Conservation (phyloP, 1,284 basidiomycete species). For the Leccinum subrobustum region DNA sequence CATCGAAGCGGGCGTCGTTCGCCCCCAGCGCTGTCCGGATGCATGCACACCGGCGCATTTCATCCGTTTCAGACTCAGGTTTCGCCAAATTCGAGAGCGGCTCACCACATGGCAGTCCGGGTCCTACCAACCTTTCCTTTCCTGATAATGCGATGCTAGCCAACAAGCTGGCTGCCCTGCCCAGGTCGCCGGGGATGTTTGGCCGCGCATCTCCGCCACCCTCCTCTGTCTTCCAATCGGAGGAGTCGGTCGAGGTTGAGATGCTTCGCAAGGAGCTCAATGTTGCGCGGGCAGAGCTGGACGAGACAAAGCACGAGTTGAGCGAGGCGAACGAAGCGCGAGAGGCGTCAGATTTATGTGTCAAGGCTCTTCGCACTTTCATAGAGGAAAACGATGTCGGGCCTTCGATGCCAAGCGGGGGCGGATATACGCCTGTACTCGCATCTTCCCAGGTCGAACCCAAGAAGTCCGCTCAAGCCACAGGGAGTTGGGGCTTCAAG, state of each 20-base stretch:
- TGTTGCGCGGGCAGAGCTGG: conserved; percentile 57
- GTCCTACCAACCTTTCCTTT: conserved; percentile 29
- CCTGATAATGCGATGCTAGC: conserved; percentile 22
- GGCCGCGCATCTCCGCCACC: conserved; percentile 46
- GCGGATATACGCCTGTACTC: conserved; percentile 10
- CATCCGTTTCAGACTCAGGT: conserved; percentile 60
- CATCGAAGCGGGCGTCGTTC: conserved; percentile 71
- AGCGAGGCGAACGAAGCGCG: conserved; percentile 78
- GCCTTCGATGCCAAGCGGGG: conserved; percentile 22
- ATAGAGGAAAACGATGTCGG: conserved; percentile 75
- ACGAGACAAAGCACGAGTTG: conserved; percentile 64
- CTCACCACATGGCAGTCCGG: conserved; percentile 33
- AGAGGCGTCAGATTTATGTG: conserved; percentile 85
- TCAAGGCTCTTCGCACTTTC: conserved; percentile 79
- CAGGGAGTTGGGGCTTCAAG: conserved; percentile 57
- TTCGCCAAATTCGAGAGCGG: conserved; percentile 33
- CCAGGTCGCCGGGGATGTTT: conserved; percentile 50
- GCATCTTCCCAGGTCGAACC: conserved; percentile 40
- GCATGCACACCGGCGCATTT: conserved; percentile 61
- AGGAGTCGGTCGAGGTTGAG: conserved; percentile 47
- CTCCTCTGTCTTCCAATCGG: conserved; percentile 31
- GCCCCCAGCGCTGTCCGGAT: conserved; percentile 49
- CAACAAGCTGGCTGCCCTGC: conserved; percentile 21
- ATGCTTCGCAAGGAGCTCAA: conserved; percentile 62
- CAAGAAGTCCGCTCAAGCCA: conserved; percentile 32